Evolutionary conservation across 169 alveolate species (phyloP), one percentile per base, ranked within the genome.

Genomic region (Cryptosporidium viatorum): DNA sequence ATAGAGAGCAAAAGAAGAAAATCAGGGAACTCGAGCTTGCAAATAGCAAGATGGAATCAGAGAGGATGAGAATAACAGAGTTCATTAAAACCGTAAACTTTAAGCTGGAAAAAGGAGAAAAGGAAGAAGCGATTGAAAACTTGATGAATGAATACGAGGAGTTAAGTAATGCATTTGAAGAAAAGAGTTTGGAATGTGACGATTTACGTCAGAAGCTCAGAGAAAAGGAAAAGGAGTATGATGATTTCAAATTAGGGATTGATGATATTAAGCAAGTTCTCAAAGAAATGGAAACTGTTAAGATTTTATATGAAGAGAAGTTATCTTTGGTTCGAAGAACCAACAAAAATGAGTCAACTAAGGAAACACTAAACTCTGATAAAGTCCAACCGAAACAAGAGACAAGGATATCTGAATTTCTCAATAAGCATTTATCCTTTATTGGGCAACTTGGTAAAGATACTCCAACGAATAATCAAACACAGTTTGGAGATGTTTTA

Each of bases 131-230:
- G 1, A 6, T 80, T 1, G 74, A 80, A 29, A 67, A 50, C 33
- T 29, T 80, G 12, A 80, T 65, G 73, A 80, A 65, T 41, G 89
- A 80, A 31, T 80, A 80, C 31, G 89, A 80, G n/a, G 89, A 80
- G 55, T 48, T 80, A 59, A 80, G 89, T 48, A 80, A 43, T 80
- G 89, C 89, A 14, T 80, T 80, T 80, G 89, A 80, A 48, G 89
- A 80, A 48, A 80, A 80, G n/a, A 43, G 59, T 23, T n/a, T 80
- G 12, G 89, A 80, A 23, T 80, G 89, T 12, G 89, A 80, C 75
- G 6, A 33, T 18, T 26, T 67, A 31, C 45, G 51, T 18, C 60
- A 65, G 23, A 80, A 80, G 31, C 60, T 62, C 12, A 16, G 43
- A 12, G 89, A 80, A 50, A 26, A 31, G n/a, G 86, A 73, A 33